Base-by-base conservation (phyloP, 805 yeast species). In the Sugiyamaella valdiviana region DNA sequence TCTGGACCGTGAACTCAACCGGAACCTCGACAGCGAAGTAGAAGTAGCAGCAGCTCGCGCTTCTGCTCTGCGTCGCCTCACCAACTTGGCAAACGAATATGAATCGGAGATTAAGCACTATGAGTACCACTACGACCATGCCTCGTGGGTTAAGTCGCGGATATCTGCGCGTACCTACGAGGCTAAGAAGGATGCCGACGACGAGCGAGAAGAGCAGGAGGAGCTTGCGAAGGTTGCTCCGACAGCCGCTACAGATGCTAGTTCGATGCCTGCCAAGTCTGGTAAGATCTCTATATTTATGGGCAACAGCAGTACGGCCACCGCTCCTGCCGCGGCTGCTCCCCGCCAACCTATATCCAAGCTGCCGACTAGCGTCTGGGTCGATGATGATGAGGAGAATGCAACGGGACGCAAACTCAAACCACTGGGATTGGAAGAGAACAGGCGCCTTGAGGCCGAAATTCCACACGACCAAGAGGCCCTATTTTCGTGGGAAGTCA, bases 101-200 rank as follows among this genome's bases (percentile, higher is more conserved):
- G 57, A 54, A 14, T 26, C 41, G 2, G 48, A 40, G 15, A 46
- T 36, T 26, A 46, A 50, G 24, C 38, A 49, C 23, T 24, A 41
- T 16, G 12, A 20, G 14, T 61, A 61, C 39, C 61, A 52, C 46
- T 51, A 48, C 22, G 60, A 61, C 44, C 62, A 54, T 22, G 48
- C 62, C 2, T 29, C 45, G 5, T 60, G 64, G 64, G 52, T 51
- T 9, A 53, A 57, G 39, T 45, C 51, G 19, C 52, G 64, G 29
- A 46, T 43, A 35, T 38, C 40, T 9, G 47, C 37, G 39, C 44
- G 64, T 12, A 42, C 39, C 7, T 42, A 59, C 23, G 63, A 60
- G 21, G 44, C 51, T 5, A 51, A 53, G 15, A 36, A 37, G 6
- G 64, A 59, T 44, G 42, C 41, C 14, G 29, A 39, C 3, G 57